Conservation (phyloP, 2,329 filamentous ascomycete genomes). For the Aspergillus brunneoviolaceus region DNA sequence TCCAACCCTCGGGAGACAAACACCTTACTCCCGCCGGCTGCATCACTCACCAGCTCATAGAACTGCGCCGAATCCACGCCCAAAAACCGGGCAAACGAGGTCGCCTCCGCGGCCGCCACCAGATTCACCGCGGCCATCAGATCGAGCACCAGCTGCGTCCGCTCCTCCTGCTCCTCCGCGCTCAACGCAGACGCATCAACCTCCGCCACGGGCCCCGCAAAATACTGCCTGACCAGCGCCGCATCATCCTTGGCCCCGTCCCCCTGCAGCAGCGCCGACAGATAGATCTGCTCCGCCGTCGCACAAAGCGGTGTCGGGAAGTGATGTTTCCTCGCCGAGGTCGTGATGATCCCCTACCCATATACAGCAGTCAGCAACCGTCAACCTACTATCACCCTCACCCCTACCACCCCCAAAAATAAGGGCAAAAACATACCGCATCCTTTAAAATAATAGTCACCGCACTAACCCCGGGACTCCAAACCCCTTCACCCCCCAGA, state of each 20-base stretch:
- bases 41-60: constrained; percentile 48
- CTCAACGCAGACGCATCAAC: constrained; percentile 32
- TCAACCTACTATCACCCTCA: neutral
- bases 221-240: constrained; percentile 57
- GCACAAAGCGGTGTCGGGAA: constrained; percentile 63
- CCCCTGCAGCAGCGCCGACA: constrained; percentile 59
- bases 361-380: too few species aligned
- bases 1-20: constrained; percentile 43
- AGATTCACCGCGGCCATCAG: constrained; percentile 50
- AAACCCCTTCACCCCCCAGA: constrained; percentile 46
- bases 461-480: constrained; percentile 58
- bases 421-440: constrained; percentile 33
- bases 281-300: constrained; percentile 65
- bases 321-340: constrained; percentile 57
- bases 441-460: constrained; percentile 63
- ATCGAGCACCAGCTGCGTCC: constrained; percentile 44
- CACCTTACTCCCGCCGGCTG: constrained; percentile 48
- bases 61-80: constrained; percentile 38
- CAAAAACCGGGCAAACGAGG: constrained; percentile 48
- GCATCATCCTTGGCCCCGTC: constrained; percentile 57
- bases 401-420: neutral
- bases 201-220: constrained; percentile 40
- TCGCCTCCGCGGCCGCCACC: constrained; percentile 50
- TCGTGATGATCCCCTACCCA: constrained; percentile 62
- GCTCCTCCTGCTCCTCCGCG: constrained; percentile 31